Conservation (phyloP, 164 flowering plant species). For the Euptelea pleiosperma region DNA sequence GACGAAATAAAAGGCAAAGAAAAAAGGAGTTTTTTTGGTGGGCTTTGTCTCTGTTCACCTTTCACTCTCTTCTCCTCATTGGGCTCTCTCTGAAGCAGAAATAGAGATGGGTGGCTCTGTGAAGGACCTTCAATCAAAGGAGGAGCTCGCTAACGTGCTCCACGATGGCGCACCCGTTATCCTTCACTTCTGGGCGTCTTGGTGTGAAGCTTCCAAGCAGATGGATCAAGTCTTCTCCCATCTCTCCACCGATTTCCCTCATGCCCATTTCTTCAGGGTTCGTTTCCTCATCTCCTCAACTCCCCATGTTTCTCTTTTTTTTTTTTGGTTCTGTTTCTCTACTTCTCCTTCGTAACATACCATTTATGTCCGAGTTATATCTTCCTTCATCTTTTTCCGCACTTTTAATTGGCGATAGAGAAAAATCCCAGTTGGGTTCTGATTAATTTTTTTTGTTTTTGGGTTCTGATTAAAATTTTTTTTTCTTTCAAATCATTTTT, state of each 20-base stretch:
- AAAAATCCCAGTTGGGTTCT: too few relatives aligned
- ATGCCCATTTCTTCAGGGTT: slow-evolving; percentile 74
- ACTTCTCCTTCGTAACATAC: not conserved
- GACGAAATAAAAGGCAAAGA: too few relatives aligned
- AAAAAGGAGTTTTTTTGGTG: too few relatives aligned
- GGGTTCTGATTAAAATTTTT: too few relatives aligned
- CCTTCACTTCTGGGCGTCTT: slow-evolving; percentile 93
- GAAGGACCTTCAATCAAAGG: slow-evolving; percentile 71
- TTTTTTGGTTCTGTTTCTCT: not conserved
- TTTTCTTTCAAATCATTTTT: too few relatives aligned
- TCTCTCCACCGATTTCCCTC: slow-evolving; percentile 87
- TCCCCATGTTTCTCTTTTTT: not conserved
- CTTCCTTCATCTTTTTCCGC: too few relatives aligned
- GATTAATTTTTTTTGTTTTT: too few relatives aligned
- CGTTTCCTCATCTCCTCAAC: slow-evolving; percentile 6
- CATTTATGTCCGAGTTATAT: too few relatives aligned
- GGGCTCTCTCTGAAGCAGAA: too few relatives aligned
- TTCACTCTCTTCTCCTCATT: too few relatives aligned
- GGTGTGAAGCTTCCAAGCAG: slow-evolving; percentile 98
- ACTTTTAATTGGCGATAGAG: too few relatives aligned
- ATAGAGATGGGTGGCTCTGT: slow-evolving; percentile 60
- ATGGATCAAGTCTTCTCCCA: slow-evolving; percentile 94
- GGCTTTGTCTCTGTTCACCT: too few relatives aligned
- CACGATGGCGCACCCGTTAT: slow-evolving; percentile 44
- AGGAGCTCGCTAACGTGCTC: slow-evolving; percentile 46